Base-by-base conservation (phyloP, 768 basidiomycete species). In the Russula virescens region DNA sequence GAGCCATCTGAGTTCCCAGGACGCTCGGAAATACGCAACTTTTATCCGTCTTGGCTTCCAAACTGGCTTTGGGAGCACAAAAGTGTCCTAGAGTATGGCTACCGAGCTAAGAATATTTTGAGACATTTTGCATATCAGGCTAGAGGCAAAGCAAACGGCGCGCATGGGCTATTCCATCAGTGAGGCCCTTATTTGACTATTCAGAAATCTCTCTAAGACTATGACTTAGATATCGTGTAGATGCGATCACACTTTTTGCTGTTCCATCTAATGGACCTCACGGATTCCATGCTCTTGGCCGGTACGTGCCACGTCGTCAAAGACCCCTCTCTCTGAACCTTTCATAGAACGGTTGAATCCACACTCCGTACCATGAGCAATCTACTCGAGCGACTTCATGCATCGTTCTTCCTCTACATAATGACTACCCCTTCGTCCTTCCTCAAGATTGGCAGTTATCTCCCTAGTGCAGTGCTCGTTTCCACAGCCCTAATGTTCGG, bases 361-460 rank as follows among this genome's bases (percentile, higher is more conserved):
- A 86, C 89, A 16, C 79, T 97, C 35, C 83, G 95, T 61, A 91
- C 94, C 16, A 83, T 86, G 71, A 98, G 97, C 74, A 99, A 99
- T 71, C 81, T 98, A 7, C 81, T 98, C 21, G 97, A 99, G 71
- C 86, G 97, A 18, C 83, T 98, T 23, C 97, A 99, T 72, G 95
- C 95, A 2, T 98, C 96, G 0, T 95, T 96, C 75, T 98, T 98
- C 78, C 94, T 98, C 77, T 98, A 95, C 75, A 79, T 98, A 64
- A 75, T 93, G 62, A 81, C 88, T 16, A 76, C 77, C 43, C 79
- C 85, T 1, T 77, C 75, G 6, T 81, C 79, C 1, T 97, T 96
- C 75, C 81, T 93, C 68, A 91, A 95, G 71, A 93, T 98, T 31
- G 95, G 94, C 2, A 83, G 79, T 68, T 99, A 92, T 73, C 80